Conservation (phyloP, 805 yeast genomes). For the Debaryomyces prosopidis region DNA sequence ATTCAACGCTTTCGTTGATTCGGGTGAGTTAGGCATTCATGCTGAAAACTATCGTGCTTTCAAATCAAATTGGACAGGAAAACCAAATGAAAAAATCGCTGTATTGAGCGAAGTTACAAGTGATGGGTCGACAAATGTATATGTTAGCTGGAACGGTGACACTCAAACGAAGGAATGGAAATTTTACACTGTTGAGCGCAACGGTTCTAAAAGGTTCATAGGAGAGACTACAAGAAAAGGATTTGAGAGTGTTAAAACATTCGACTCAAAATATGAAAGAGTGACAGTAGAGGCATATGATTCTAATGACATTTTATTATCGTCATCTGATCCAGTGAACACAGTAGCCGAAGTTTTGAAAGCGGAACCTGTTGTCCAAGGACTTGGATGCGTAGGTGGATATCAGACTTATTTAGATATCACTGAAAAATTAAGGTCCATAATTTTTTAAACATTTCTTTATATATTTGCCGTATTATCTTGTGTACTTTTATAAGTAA, state of each 20-base stretch:
- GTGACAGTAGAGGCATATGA: slow-evolving; percentile 8
- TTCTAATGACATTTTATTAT: not conserved
- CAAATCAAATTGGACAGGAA: slow-evolving; percentile 34
- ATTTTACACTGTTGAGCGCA: slow-evolving; percentile 14
- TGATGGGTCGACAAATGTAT: slow-evolving; percentile 18
- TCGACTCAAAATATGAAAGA: not conserved
- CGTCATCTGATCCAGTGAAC: slow-evolving; percentile 2
- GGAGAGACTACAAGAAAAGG: slow-evolving; percentile 23
- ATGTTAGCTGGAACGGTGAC: slow-evolving; percentile 43
- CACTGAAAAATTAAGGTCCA: too few relatives aligned
- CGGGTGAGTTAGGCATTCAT: slow-evolving; percentile 22
- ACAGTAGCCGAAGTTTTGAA: not conserved
- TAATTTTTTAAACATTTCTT: too few relatives aligned
- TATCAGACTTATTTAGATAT: too few relatives aligned
- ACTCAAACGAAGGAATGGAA: slow-evolving; percentile 33
- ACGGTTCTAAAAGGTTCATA: slow-evolving; percentile 11
- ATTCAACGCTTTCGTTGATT: slow-evolving; percentile 33
- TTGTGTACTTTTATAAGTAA: too few relatives aligned
- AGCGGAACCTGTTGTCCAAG: too few relatives aligned
- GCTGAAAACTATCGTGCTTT: slow-evolving; percentile 38
- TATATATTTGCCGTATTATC: too few relatives aligned
- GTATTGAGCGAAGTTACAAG: slow-evolving; percentile 15
- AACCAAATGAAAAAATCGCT: slow-evolving; percentile 33
- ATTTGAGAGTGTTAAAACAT: slow-evolving; percentile 24
- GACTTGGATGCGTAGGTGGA: too few relatives aligned